A percentile compares a stretch with the other conserved stretches of the same genome.
Conservation (phyloP, 2,329 filamentous ascomycete genomes). For the Claviceps pazoutovae region DNA sequence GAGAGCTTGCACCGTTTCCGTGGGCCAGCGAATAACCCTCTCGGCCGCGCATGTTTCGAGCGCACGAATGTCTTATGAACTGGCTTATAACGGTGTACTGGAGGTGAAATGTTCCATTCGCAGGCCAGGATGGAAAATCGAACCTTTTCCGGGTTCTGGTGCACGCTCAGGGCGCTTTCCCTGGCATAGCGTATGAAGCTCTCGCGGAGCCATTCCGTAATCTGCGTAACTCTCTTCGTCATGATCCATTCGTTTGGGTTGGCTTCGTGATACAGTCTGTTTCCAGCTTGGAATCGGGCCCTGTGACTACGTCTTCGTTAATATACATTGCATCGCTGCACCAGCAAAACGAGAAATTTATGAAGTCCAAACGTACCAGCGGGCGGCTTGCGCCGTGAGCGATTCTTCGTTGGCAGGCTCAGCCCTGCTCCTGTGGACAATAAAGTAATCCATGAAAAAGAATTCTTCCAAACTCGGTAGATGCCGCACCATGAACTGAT, state of each 20-base stretch:
- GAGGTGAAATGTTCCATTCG: conserved; percentile 20
- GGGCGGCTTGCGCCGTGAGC: not conserved
- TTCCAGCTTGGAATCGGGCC: conserved; percentile 4
- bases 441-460: conserved; percentile 30
- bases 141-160: conserved; percentile 21
- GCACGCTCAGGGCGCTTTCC: conserved; percentile 17
- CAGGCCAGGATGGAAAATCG: conserved; percentile 28
- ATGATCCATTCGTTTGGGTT: conserved; percentile 21
- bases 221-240: conserved; percentile 20
- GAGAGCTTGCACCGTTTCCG: not conserved
- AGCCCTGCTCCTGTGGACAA: conserved; percentile 17
- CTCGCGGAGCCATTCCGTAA: conserved; percentile 24
- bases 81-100: not conserved
- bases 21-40: not conserved
- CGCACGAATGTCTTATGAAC: no score
- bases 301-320: not conserved
- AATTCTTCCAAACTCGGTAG: conserved; percentile 28
- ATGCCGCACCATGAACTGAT: conserved; percentile 28
- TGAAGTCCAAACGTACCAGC: not conserved
- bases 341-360: no score
- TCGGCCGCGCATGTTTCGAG: not conserved
- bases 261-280: conserved; percentile 19
- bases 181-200: conserved; percentile 25
- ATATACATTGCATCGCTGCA: not conserved
- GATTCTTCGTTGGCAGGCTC: not conserved